Percentiles rank a stretch among this genome's conserved stretches.
Conservation (phyloP, 1,284 basidiomycete genomes). For the Moesziomyces sp. region DNA sequence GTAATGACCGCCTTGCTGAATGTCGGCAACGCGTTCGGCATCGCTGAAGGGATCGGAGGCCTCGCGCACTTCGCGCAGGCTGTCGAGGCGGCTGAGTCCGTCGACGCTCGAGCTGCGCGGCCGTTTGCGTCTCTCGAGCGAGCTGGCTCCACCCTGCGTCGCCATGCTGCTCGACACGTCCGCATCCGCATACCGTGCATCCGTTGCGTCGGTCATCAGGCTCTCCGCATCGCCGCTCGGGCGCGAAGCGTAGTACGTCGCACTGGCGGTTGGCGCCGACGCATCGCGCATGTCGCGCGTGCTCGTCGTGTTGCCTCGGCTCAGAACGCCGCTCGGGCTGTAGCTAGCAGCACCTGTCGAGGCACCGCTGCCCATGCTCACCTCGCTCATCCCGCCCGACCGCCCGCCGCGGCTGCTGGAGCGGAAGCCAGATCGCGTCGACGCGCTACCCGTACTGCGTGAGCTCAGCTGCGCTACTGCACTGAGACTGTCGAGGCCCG, state of each 20-base stretch:
- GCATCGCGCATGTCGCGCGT: slow-evolving; percentile 29
- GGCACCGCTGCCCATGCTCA: slow-evolving; percentile 24
- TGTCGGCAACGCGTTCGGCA: neutral
- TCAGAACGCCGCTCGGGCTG: slow-evolving; percentile 38
- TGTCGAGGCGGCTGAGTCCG: slow-evolving; percentile 23
- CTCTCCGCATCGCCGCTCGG: slow-evolving; percentile 9
- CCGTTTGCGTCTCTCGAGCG: slow-evolving; percentile 17
- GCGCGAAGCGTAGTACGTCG: slow-evolving; percentile 10
- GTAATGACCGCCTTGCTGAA: slow-evolving; percentile 26
- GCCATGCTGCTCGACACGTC: slow-evolving; percentile 41
- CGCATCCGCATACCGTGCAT: slow-evolving; percentile 6
- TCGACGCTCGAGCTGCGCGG: slow-evolving; percentile 27
- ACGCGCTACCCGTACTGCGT: slow-evolving; percentile 30
- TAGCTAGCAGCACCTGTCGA: slow-evolving; percentile 57
- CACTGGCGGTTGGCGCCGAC: slow-evolving; percentile 3
- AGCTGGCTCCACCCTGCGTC: slow-evolving; percentile 31
- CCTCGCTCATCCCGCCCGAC: slow-evolving; percentile 31
- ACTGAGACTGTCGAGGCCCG: slow-evolving; percentile 44
- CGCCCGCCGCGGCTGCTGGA: slow-evolving; percentile 27
- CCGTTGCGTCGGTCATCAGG: slow-evolving; percentile 10
- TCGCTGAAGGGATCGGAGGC: slow-evolving; percentile 23
- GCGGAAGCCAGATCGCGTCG: slow-evolving; percentile 27
- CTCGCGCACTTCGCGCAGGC: slow-evolving; percentile 31
- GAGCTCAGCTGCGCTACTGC: slow-evolving; percentile 31
- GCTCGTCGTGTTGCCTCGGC: slow-evolving; percentile 41